Evolutionary conservation across 306 rosid species (phyloP).

Genomic region (Acacia crassicarpa): DNA sequence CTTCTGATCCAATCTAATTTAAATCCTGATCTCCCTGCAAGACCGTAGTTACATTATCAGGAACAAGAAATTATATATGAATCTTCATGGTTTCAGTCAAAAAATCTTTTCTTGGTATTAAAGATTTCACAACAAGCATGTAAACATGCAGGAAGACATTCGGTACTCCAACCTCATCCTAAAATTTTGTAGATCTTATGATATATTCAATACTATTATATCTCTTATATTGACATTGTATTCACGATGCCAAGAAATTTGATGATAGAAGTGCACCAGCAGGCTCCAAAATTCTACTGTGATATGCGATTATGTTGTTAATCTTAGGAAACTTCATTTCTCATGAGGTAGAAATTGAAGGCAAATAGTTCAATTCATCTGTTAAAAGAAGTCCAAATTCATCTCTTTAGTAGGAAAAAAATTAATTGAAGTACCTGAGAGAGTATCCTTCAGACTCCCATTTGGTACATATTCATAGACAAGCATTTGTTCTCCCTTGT

Average conservation of each 20-base stretch:
- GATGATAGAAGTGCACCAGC: neutral
- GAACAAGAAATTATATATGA: neutral
- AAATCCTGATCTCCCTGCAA: conserved; percentile 57
- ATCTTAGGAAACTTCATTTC: neutral
- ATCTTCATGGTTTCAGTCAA: neutral
- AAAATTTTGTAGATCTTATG: neutral
- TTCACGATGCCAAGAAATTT: neutral
- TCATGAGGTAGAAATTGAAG: neutral
- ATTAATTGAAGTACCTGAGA: conserved; percentile 43
- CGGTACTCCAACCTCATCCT: neutral
- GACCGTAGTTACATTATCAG: neutral
- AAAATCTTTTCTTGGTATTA: neutral
- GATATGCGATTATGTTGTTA: neutral
- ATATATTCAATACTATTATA: neutral
- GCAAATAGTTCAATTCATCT: neutral
- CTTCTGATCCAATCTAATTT: conserved; percentile 61
- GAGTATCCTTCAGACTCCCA: conserved; percentile 54
- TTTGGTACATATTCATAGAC: conserved; percentile 56
- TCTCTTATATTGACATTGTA: neutral
- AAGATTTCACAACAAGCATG: neutral
- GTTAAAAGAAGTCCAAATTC: neutral
- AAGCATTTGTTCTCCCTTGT: conserved; percentile 64
- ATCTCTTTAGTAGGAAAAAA: neutral
- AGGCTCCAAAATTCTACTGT: neutral
- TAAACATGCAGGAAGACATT: neutral